Evolutionary conservation across 768 basidiomycete genomes (phyloP).

Genomic region (Kwoniella heveanensis): DNA sequence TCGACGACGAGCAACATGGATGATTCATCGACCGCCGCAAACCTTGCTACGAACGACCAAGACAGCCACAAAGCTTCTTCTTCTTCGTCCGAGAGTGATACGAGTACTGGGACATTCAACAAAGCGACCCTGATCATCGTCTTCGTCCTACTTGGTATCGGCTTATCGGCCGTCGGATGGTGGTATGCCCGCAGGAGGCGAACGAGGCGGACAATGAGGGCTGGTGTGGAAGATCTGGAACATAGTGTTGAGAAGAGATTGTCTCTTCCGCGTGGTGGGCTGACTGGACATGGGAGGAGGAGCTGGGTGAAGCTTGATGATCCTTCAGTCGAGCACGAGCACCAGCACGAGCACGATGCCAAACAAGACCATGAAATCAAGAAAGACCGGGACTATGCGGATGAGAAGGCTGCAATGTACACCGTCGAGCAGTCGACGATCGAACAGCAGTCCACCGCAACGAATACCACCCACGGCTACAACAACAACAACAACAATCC

Average conservation of each 20-base stretch:
- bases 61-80: not conserved
- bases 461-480: too few relatives aligned
- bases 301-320: conserved; percentile 19
- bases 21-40: too few relatives aligned
- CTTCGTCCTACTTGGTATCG: conserved; percentile 4
- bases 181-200: conserved; percentile 16
- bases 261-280: not conserved
- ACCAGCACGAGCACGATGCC: not conserved
- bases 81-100: not conserved
- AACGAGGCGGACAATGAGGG: not conserved
- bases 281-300: not conserved
- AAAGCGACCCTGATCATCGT: conserved; percentile 18
- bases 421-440: too few relatives aligned
- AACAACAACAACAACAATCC: not conserved
- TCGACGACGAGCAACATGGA: too few relatives aligned
- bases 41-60: not conserved
- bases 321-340: not conserved
- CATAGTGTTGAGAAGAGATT: conserved; percentile 5
- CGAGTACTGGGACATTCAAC: conserved; percentile 7
- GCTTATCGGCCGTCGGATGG: not conserved
- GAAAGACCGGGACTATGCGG: too few relatives aligned
- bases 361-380: too few relatives aligned
- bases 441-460: too few relatives aligned
- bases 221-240: conserved; percentile 5
- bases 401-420: not conserved